A percentile compares a stretch with the other conserved stretches of the same genome.
phyloP scores from a whole-genome alignment of 352 stramenopile species.

The Pythium monospermum region DNA sequence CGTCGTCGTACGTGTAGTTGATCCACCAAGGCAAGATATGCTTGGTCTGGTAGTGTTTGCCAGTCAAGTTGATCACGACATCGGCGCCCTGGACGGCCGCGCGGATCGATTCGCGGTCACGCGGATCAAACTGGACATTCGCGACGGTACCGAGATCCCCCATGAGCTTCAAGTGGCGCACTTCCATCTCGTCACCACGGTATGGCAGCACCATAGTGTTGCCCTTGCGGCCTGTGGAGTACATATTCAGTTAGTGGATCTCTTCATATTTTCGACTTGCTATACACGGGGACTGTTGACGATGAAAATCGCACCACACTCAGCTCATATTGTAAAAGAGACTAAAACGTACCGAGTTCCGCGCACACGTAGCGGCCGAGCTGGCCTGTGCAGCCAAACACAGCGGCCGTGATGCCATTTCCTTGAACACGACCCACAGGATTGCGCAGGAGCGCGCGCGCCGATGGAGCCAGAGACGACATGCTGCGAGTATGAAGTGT shows the following conservation, averaged over 20 bases:
- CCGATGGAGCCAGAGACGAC: conserved; percentile 78
- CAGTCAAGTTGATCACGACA: conserved; percentile 96
- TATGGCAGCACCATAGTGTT: conserved; percentile 86
- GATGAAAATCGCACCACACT: too few species aligned
- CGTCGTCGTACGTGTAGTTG: conserved; percentile 95
- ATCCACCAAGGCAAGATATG: conserved; percentile 90
- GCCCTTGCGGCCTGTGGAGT: conserved; percentile 50
- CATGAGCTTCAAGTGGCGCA: conserved; percentile 92
- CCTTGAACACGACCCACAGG: conserved; percentile 63
- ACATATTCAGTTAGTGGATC: too few species aligned
- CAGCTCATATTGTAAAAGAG: background rate
- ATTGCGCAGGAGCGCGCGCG: conserved; percentile 70
- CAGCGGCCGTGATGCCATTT: conserved; percentile 87
- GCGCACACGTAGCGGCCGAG: conserved; percentile 93
- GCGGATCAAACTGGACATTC: conserved; percentile 73
- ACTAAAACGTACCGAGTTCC: conserved; percentile 80
- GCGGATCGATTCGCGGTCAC: conserved; percentile 91
- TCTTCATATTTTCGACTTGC: too few species aligned
- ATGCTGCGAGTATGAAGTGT: conserved; percentile 24
- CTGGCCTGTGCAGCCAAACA: conserved; percentile 95
- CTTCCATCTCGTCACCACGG: conserved; percentile 92
- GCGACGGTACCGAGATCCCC: conserved; percentile 92
- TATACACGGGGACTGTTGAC: too few species aligned
- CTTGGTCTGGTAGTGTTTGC: conserved; percentile 98
- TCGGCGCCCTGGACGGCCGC: conserved; percentile 90